Conservation (phyloP, 805 yeast species). For the Monosporozyma aerobia region DNA sequence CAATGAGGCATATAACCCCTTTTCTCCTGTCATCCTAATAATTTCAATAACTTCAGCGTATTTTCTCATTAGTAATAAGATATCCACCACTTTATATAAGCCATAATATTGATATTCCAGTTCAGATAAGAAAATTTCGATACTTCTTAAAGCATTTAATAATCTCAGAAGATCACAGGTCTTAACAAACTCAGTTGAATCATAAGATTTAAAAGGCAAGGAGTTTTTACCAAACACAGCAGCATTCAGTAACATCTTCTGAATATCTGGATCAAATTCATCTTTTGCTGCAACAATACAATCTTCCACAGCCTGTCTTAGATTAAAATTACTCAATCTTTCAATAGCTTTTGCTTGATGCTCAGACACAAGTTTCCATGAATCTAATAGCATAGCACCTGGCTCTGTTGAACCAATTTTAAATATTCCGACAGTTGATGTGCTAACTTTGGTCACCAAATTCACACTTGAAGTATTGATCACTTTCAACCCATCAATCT, state of each 20-base stretch:
- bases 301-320: constrained; percentile 53
- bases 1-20: constrained; percentile 36
- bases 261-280: constrained; percentile 73
- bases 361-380: constrained; percentile 53
- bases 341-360: constrained; percentile 79
- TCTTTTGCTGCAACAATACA: constrained; percentile 69
- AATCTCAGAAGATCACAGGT: constrained; percentile 55
- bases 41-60: constrained; percentile 58
- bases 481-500: constrained; percentile 62
- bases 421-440: constrained; percentile 51
- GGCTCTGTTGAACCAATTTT: constrained; percentile 79
- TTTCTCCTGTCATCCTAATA: constrained; percentile 40
- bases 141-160: constrained; percentile 55
- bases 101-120: constrained; percentile 44
- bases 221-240: constrained; percentile 76
- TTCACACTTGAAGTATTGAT: constrained; percentile 51
- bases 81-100: constrained; percentile 44
- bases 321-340: constrained; percentile 47
- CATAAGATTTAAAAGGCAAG: constrained; percentile 40
- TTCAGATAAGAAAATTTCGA: constrained; percentile 63
- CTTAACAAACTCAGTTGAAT: constrained; percentile 53
- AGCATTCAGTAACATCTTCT: constrained; percentile 68
- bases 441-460: constrained; percentile 54
- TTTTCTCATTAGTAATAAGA: constrained; percentile 49
- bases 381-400: constrained; percentile 72